These are phyloP conservation scores for Quambalaria eucalypti DNA, from an alignment of 1,284 basidiomycete species.

Conservation along the genomic window DNA sequence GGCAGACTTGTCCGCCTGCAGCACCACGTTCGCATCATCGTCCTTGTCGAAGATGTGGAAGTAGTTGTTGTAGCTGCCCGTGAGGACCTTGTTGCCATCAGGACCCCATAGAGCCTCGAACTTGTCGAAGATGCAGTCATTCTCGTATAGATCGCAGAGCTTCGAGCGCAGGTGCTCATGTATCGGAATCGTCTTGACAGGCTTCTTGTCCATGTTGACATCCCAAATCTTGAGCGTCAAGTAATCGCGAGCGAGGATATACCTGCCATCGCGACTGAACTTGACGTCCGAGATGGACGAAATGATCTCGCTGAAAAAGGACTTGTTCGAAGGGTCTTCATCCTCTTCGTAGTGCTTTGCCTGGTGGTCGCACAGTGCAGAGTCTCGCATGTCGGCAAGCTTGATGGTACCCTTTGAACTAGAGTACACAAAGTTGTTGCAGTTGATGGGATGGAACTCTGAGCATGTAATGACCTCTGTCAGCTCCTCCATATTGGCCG, in stretches of 20 bases:
- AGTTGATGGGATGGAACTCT: constrained; percentile 94
- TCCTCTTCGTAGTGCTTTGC: constrained; percentile 77
- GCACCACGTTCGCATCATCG: constrained; percentile 65
- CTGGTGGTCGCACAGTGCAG: constrained; percentile 89
- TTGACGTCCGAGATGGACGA: constrained; percentile 99
- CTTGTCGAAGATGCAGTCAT: constrained; percentile 99
- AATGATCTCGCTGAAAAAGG: constrained; percentile 99
- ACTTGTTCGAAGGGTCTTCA: constrained; percentile 91
- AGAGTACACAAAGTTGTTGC: constrained; percentile 99
- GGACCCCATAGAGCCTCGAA: constrained; percentile 57
- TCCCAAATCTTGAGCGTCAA: constrained; percentile 99
- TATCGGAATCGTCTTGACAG: constrained; percentile 94
- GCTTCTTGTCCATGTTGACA: constrained; percentile 95
- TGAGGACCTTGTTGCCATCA: constrained; percentile 49
- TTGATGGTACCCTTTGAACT: constrained; percentile 99
- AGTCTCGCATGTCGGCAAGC: constrained; percentile 98
- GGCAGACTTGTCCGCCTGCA: constrained; percentile 98
- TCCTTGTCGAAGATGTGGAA: constrained; percentile 98
- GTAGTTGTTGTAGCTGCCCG: constrained; percentile 98
- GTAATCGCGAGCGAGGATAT: constrained; percentile 94
- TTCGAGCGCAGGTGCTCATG: constrained; percentile 96
- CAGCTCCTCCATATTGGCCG: constrained; percentile 98
- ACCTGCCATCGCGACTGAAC: constrained; percentile 92
- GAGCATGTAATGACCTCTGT: constrained; percentile 99
- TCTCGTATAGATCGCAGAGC: constrained; percentile 97